Evolutionary conservation across 768 basidiomycete species (phyloP), one percentile per base, ranked within the genome.

Genomic region (Amanita molliuscula): DNA sequence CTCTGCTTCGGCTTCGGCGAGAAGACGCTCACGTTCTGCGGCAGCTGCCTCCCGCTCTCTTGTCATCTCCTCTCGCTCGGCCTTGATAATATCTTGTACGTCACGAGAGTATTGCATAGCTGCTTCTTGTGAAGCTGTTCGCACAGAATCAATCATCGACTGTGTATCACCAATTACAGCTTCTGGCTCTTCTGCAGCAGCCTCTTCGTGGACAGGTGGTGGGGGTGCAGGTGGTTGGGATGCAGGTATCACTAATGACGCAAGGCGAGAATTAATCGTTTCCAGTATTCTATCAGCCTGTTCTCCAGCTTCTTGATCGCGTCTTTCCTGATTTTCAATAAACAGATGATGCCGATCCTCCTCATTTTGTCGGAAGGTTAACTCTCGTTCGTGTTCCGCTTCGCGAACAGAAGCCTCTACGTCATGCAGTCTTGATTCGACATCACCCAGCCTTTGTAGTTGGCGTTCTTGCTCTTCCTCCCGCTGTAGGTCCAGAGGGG

Each of bases 341-440:
- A 87, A 88, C 1, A 80, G 61, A 6, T 67, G 74, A 16, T 84
- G 72, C 6, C 86, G 70, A 45, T 77, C 79, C 9, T 82, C 78
- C 62, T 90, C 88, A 52, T 77, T 75, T 1, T 66, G 65, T 15
- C 76, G 73, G 65, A 86, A 88, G 26, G 81, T 77, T 6, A 61
- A 62, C 50, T 89, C 86, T 8, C 87, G 76, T 41, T 68, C 68
- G 21, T 77, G 73, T 57, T 90, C 88, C 0, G 76, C 77, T 45
- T 78, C 76, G 31, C 75, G 72, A 0, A 79, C 75, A 2, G 71
- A 70, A 6, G 69, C 67, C 7, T 71, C 67, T 4, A 76, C 67
- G 26, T 75, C 67, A 3, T 70, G 67, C 10, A 88, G 59, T 18
- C 72, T 71, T 16, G 67, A 63, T 45, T 81, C 77, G 16, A 77